Percentiles rank a stretch among this genome's conserved stretches.
phyloP scores from a whole-genome alignment of 805 yeast species.

The Candida awuae region DNA sequence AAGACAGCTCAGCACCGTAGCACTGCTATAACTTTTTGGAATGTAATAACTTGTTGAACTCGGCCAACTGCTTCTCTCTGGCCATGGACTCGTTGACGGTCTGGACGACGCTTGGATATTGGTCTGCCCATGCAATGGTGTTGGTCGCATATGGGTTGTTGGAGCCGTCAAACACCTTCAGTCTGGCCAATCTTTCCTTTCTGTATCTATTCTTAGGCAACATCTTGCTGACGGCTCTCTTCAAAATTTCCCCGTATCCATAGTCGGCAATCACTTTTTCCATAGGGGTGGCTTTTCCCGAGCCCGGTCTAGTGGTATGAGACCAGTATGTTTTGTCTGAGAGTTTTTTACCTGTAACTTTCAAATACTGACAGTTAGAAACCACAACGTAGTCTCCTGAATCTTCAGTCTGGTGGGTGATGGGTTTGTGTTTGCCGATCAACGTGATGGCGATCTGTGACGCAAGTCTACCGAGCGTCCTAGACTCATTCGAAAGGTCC shows the following conservation, averaged over 20 bases:
- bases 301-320: constrained; percentile 87
- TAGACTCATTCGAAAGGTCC: constrained; percentile 73
- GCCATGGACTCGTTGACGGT: constrained; percentile 33
- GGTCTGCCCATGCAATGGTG: constrained; percentile 78
- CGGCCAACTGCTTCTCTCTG: constrained; percentile 20
- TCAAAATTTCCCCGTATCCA: constrained; percentile 82
- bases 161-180: constrained; percentile 81
- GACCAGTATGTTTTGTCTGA: constrained; percentile 78
- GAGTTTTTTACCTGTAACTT: constrained; percentile 80
- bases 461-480: constrained; percentile 91
- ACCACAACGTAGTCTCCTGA: constrained; percentile 97
- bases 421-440: constrained; percentile 97
- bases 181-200: constrained; percentile 68
- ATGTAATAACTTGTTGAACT: constrained; percentile 23
- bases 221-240: constrained; percentile 91
- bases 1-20: not conserved
- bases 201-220: constrained; percentile 86
- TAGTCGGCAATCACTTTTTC: constrained; percentile 62
- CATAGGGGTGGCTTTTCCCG: constrained; percentile 77
- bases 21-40: constrained; percentile 14
- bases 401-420: constrained; percentile 69
- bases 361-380: constrained; percentile 77
- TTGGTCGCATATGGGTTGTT: constrained; percentile 82
- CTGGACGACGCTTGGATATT: constrained; percentile 44
- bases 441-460: constrained; percentile 78